phyloP scores from a whole-genome alignment of 2,329 filamentous ascomycete genomes.

The Aphanoascus verrucosus region DNA sequence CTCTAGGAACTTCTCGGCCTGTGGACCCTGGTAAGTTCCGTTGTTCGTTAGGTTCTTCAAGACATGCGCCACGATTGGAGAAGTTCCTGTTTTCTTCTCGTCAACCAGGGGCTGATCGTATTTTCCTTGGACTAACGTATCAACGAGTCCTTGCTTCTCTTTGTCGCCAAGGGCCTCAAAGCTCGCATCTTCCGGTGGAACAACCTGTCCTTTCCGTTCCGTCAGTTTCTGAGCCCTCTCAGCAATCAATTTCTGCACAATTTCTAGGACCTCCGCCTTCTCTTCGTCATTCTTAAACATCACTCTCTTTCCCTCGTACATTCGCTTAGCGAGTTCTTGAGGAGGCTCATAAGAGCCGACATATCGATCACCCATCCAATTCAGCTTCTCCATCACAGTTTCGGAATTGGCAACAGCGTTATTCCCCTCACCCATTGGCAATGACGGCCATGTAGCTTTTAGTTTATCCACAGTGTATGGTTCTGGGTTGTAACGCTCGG shows the following conservation, averaged over 20 bases:
- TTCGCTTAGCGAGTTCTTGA: constrained; percentile 28
- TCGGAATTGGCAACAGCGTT: constrained; percentile 19
- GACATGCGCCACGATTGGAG: constrained; percentile 25
- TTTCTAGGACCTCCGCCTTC: constrained; percentile 26
- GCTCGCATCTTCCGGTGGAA: constrained; percentile 25
- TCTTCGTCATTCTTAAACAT: constrained; percentile 31
- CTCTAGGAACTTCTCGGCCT: constrained; percentile 28
- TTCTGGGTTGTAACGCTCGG: constrained; percentile 29
- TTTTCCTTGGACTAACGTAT: constrained; percentile 9
- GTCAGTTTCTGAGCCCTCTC: constrained; percentile 27
- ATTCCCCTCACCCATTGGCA: constrained; percentile 24
- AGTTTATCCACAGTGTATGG: constrained; percentile 25
- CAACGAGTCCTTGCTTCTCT: constrained; percentile 8
- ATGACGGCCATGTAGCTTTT: constrained; percentile 31
- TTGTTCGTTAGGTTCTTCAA: constrained; percentile 32
- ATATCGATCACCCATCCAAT: constrained; percentile 27
- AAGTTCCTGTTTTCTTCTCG: constrained; percentile 1
- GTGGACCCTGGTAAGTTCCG: constrained; percentile 31
- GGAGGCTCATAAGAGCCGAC: constrained; percentile 28
- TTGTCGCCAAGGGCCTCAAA: constrained; percentile 9
- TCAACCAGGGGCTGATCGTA: constrained; percentile 12
- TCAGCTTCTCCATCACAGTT: constrained; percentile 28
- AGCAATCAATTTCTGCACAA: constrained; percentile 27
- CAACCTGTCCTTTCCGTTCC: constrained; percentile 29
- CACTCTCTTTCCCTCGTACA: constrained; percentile 31